Conservation (phyloP, 371 early-diverging fungal species). For the Dentiscutata heterogama region DNA sequence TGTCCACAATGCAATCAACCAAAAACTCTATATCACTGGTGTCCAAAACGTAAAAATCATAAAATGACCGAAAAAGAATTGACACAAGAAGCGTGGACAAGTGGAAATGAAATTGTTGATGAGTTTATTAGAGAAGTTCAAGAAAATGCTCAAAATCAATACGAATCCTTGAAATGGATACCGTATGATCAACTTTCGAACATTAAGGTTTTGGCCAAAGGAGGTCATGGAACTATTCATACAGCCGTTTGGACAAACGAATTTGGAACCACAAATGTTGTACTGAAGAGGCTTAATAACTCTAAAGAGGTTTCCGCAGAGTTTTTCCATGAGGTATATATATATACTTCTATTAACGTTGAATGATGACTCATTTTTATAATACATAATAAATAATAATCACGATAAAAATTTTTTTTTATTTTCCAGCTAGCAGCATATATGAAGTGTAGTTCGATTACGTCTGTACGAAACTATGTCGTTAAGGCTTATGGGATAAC, state of each 20-base stretch:
- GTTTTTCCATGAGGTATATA: not conserved
- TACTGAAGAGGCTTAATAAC: not conserved
- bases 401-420: not conserved
- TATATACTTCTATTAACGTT: not conserved
- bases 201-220: not conserved
- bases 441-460: not conserved
- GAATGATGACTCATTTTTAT: not conserved
- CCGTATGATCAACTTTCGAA: constrained; percentile 6
- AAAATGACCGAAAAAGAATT: not conserved
- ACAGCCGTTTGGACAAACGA: constrained; percentile 15
- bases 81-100: not conserved
- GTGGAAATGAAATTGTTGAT: constrained; percentile 15
- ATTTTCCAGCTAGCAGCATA: not conserved
- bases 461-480: not conserved
- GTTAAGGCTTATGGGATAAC: constrained; percentile 29
- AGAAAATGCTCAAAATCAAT: not conserved
- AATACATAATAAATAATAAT: not conserved
- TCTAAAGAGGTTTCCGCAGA: constrained; percentile 4
- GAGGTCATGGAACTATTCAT: constrained; percentile 19
- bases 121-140: not conserved
- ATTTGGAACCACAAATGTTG: constrained; percentile 16
- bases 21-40: not conserved
- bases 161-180: constrained; percentile 17
- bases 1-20: not conserved
- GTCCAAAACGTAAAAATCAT: not conserved